Evolutionary conservation across 371 early-diverging fungal species (phyloP).

Genomic region (Enterocytospora artemiae): DNA sequence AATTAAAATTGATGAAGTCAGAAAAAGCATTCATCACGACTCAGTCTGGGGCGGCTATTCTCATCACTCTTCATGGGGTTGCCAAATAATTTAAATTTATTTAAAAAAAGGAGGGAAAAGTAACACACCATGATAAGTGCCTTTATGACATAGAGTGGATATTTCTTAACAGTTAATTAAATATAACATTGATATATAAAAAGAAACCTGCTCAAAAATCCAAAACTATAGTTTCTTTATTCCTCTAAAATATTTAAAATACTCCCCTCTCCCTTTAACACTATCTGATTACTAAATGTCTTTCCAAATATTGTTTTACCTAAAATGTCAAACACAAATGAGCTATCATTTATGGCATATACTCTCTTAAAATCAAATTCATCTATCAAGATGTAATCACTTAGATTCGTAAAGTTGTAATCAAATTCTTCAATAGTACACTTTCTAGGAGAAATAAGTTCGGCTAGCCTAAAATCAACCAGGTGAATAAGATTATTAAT

Average conservation of each 20-base stretch:
- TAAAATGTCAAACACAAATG: background rate
- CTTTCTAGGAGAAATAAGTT: too few species aligned
- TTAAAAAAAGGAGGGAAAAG: background rate
- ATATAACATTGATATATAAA: background rate
- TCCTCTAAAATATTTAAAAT: conserved; percentile 6
- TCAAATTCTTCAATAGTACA: too few species aligned
- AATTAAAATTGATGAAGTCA: conserved; percentile 18
- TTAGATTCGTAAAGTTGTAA: background rate
- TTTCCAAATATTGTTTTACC: background rate
- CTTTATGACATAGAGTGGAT: background rate
- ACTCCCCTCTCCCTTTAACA: background rate
- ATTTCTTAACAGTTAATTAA: too few species aligned
- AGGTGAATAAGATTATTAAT: too few species aligned
- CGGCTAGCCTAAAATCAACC: too few species aligned
- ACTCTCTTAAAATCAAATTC: background rate
- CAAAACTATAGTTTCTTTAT: background rate
- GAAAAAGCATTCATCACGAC: conserved; percentile 16
- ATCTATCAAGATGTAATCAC: background rate
- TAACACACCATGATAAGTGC: background rate
- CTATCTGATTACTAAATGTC: background rate
- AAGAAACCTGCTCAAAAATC: background rate
- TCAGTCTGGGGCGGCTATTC: conserved; percentile 26
- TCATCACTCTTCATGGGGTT: conserved; percentile 19
- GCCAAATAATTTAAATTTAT: too few species aligned
- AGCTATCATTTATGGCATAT: background rate